Percentiles rank a stretch among this genome's conserved stretches.
Conservation (phyloP, 1,284 basidiomycete species). For the Trametes sp. region DNA sequence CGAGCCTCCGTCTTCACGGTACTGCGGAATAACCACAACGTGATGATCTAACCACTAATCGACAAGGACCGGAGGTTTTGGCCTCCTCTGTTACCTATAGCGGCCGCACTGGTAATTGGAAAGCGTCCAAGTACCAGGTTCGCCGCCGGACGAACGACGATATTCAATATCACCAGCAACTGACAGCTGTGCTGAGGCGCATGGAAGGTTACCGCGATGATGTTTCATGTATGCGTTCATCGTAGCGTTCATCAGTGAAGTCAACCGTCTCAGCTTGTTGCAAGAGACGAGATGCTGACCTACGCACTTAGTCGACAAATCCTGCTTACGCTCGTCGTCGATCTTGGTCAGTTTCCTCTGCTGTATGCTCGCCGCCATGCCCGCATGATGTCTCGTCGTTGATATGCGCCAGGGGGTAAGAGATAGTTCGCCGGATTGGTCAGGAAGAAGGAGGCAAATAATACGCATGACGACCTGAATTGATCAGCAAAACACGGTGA, state of each 20-base stretch:
- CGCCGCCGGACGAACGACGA: no score
- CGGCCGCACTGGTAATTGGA: neutral
- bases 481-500: neutral
- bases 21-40: slow-evolving; percentile 7
- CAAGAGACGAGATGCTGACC: no score
- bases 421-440: neutral
- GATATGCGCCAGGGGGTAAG: neutral
- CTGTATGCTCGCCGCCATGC: neutral
- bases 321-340: slow-evolving; percentile 1
- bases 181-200: no score
- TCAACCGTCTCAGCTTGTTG: neutral
- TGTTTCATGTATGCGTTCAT: no score
- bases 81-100: neutral
- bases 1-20: slow-evolving; percentile 18
- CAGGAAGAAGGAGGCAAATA: neutral
- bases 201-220: no score
- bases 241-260: no score
- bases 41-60: slow-evolving; percentile 21
- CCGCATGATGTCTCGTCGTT: neutral
- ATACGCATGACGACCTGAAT: neutral
- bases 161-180: no score
- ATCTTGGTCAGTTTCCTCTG: slow-evolving; percentile 5
- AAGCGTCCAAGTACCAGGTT: no score
- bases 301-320: slow-evolving; percentile 4
- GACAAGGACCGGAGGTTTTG: slow-evolving; percentile 9